Evolutionary conservation across 208 protist genomes (phyloP).

Genomic region (Porcisia deanei): DNA sequence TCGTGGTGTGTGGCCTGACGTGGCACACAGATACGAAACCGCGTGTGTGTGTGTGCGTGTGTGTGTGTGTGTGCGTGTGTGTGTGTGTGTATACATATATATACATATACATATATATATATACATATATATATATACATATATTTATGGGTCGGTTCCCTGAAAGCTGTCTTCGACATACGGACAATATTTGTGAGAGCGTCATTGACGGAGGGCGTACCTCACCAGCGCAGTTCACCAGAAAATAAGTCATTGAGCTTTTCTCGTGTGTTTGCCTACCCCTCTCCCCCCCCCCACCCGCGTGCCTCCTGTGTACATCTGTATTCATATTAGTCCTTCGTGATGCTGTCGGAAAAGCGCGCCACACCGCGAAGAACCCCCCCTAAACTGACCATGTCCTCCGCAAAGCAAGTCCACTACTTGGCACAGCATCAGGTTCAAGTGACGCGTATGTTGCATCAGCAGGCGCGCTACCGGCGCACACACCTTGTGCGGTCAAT

Average conservation of each 20-base stretch:
- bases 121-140: background rate
- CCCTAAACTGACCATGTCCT: slow-evolving; percentile 21
- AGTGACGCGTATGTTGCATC: slow-evolving; percentile 28
- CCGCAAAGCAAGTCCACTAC: slow-evolving; percentile 27
- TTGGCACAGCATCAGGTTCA: slow-evolving; percentile 28
- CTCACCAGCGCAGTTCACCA: background rate
- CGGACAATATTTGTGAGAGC: background rate
- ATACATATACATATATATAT: too few relatives aligned
- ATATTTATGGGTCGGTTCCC: background rate
- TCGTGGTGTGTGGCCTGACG: too few relatives aligned
- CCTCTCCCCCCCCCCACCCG: background rate
- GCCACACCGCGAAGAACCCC: slow-evolving; percentile 22
- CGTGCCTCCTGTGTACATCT: background rate
- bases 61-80: background rate
- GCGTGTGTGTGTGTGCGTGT: background rate
- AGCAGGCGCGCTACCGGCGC: slow-evolving; percentile 23
- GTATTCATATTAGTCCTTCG: background rate
- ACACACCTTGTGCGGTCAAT: slow-evolving; percentile 13
- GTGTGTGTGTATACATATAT: background rate
- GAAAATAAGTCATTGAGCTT: too few relatives aligned
- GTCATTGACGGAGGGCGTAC: background rate
- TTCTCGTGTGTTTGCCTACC: background rate
- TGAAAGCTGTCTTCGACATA: background rate
- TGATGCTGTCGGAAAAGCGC: slow-evolving; percentile 16
- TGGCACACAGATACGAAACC: background rate